phyloP scores from a whole-genome alignment of 169 alveolate species.

The Eimeria acervulina region DNA sequence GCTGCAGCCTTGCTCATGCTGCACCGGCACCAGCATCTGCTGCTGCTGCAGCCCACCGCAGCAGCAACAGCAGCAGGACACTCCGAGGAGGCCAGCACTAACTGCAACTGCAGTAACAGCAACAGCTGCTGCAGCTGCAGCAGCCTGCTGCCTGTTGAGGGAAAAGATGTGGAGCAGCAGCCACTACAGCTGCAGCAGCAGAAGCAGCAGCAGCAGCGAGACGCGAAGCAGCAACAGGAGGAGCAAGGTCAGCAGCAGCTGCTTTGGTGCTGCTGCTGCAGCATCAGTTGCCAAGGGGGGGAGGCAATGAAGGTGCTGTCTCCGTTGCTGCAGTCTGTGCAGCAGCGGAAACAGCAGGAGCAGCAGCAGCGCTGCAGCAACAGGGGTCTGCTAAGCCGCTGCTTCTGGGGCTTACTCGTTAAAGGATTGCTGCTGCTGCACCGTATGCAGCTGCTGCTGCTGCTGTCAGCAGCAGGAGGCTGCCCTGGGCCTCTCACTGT shows the following conservation, averaged over 20 bases:
- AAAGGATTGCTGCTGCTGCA: not conserved
- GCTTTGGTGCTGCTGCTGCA: slow-evolving; percentile 47
- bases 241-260: not conserved
- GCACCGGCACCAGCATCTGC: not conserved
- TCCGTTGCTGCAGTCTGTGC: slow-evolving; percentile 10
- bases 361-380: slow-evolving; percentile 41
- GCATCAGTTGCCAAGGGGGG: not conserved
- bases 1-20: slow-evolving; percentile 47
- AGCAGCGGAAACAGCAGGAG: slow-evolving; percentile 58
- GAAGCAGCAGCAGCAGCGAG: not conserved
- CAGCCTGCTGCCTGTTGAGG: not conserved
- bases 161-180: too few relatives aligned
- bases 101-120: slow-evolving; percentile 14
- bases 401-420: not conserved
- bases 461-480: slow-evolving; percentile 46
- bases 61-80: slow-evolving; percentile 21
- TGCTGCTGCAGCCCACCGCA: not conserved
- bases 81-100: not conserved
- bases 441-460: slow-evolving; percentile 6
- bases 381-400: slow-evolving; percentile 5
- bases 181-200: not conserved
- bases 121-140: not conserved
- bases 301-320: not conserved
- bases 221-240: not conserved
- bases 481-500: not conserved